These are phyloP conservation scores for Helianthus tuberosus DNA, from an alignment of 129 eudicot genomes.

Conservation along the genomic window DNA sequence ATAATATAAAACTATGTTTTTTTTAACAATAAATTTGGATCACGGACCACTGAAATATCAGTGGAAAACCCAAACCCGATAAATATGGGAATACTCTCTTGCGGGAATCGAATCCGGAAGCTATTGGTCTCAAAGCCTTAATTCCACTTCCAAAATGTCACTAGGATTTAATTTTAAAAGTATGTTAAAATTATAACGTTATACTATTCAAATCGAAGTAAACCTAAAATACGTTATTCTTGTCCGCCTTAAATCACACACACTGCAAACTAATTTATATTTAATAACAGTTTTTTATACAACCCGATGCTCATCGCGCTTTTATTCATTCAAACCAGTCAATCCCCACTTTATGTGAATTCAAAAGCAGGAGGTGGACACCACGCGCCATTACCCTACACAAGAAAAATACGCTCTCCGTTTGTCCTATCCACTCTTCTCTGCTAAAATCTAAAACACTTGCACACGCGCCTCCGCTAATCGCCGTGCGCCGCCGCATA, in stretches of 20 bases:
- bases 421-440: constrained; percentile 10
- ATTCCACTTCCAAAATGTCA: too few species aligned
- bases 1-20: too few species aligned
- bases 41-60: too few species aligned
- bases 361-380: constrained; percentile 38
- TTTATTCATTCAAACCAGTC: constrained; percentile 30
- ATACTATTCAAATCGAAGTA: background rate
- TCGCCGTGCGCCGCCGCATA: constrained; percentile 18
- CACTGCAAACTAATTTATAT: background rate
- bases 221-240: background rate
- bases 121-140: too few species aligned
- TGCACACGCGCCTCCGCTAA: constrained; percentile 26
- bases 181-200: too few species aligned
- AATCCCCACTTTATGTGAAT: constrained; percentile 12
- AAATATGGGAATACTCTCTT: too few species aligned
- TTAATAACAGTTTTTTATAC: background rate
- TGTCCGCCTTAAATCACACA: background rate
- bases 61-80: too few species aligned
- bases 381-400: constrained; percentile 35
- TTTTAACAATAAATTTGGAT: too few species aligned
- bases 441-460: constrained; percentile 19
- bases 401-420: background rate
- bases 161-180: too few species aligned
- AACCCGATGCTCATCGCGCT: constrained; percentile 18
- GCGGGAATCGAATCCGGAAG: too few species aligned